These are phyloP conservation scores for Aspergillus cristatus DNA, from an alignment of 495 filamentous ascomycete genomes.

Conservation along the genomic window DNA sequence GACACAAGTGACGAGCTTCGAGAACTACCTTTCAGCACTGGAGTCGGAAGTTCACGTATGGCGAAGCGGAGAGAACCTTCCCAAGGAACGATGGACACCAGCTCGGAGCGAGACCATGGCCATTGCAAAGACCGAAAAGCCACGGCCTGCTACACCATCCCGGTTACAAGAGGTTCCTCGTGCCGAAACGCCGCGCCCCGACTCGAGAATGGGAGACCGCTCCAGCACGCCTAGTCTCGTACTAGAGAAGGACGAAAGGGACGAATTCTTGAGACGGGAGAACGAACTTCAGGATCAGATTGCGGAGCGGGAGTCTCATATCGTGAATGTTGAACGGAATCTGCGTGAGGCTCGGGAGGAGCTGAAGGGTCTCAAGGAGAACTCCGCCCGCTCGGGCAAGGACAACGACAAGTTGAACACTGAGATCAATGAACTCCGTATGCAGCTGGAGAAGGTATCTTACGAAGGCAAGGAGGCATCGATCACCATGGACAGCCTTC, in stretches of 20 bases:
- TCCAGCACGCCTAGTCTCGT: conserved; percentile 77
- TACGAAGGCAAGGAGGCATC: conserved; percentile 95
- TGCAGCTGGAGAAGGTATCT: conserved; percentile 89
- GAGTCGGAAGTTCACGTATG: conserved; percentile 79
- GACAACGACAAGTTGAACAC: conserved; percentile 77
- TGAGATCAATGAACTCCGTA: conserved; percentile 84
- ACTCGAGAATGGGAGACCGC: conserved; percentile 81
- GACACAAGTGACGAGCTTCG: conserved; percentile 77
- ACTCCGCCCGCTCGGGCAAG: conserved; percentile 66
- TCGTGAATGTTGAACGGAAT: conserved; percentile 66
- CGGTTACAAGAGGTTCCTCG: conserved; percentile 49
- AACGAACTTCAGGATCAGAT: conserved; percentile 96
- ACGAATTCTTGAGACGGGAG: conserved; percentile 90
- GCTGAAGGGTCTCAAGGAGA: conserved; percentile 69
- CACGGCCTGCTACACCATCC: conserved; percentile 73
- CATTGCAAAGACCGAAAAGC: conserved; percentile 49
- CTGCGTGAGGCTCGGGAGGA: conserved; percentile 78
- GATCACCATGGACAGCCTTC: conserved; percentile 95
- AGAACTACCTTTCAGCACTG: conserved; percentile 73
- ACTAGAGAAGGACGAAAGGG: conserved; percentile 91
- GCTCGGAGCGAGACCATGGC: conserved; percentile 49
- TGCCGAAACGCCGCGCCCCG: conserved; percentile 59
- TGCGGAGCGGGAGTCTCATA: conserved; percentile 79
- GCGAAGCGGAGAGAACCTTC: conserved; percentile 81
- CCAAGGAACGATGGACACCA: conserved; percentile 73